phyloP scores from a whole-genome alignment of 192 early-diverging fungal species.

The Rhizophagus prolifer region DNA sequence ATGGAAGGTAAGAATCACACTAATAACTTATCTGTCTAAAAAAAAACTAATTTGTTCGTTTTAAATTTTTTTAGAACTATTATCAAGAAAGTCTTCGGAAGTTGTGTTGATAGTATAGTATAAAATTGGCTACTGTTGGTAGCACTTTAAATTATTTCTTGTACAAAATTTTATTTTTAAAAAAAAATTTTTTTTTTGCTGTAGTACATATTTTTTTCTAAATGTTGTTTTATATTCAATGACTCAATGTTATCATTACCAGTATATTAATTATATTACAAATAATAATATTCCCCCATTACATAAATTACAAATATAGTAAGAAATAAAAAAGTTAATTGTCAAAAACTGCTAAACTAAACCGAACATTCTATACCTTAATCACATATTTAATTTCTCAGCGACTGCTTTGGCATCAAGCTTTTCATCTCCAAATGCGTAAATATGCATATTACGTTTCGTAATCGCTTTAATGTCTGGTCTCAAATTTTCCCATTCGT shows the following conservation, averaged over 20 bases:
- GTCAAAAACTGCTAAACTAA: too few species aligned
- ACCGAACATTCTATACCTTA: too few species aligned
- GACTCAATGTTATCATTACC: too few species aligned
- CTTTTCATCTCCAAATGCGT: constrained; percentile 15
- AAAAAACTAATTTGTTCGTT: background rate
- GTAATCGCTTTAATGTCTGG: constrained; percentile 37
- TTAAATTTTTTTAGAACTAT: constrained; percentile 41
- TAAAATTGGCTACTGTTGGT: background rate
- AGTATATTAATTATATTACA: too few species aligned
- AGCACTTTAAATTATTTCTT: too few species aligned
- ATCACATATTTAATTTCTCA: background rate
- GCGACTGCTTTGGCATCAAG: constrained; percentile 13
- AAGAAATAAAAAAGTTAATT: too few species aligned
- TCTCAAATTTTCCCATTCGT: constrained; percentile 34
- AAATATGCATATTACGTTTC: constrained; percentile 18
- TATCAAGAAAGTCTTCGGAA: constrained; percentile 57
- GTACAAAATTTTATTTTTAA: too few species aligned
- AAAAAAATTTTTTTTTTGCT: too few species aligned
- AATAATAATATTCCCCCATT: too few species aligned
- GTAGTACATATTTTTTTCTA: too few species aligned
- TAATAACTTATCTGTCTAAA: constrained; percentile 39
- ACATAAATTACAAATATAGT: too few species aligned
- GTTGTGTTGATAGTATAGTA: constrained; percentile 42
- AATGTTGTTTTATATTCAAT: too few species aligned
- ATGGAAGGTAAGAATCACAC: constrained; percentile 59